Conservation (phyloP, 345 rosid species). For the Litchi chinensis region DNA sequence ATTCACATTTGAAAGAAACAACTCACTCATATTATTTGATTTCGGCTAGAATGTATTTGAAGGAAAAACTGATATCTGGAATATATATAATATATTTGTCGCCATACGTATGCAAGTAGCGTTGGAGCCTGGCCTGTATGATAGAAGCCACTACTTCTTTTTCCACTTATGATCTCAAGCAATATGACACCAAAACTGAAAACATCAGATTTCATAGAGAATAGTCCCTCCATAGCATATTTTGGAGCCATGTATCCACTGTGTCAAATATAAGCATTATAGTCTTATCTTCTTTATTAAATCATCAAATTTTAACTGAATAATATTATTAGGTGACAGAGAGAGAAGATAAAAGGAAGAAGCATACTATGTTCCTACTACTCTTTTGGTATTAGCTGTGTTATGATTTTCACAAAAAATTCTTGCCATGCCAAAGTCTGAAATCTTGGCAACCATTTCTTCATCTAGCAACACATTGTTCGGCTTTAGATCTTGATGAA, state of each 20-base stretch:
- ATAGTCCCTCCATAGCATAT: conserved; percentile 41
- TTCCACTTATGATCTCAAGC: conserved; percentile 47
- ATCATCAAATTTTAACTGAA: neutral
- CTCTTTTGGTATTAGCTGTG: conserved; percentile 28
- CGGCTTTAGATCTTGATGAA: conserved; percentile 51
- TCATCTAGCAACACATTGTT: conserved; percentile 46
- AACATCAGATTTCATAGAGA: conserved; percentile 47
- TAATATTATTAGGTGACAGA: neutral
- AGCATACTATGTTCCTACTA: conserved; percentile 42
- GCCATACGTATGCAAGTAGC: conserved; percentile 21
- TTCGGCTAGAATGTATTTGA: neutral
- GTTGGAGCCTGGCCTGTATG: conserved; percentile 27
- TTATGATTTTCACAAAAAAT: conserved; percentile 29
- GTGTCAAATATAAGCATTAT: neutral
- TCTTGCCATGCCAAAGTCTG: conserved; percentile 52
- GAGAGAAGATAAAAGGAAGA: neutral
- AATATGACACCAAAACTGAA: conserved; percentile 52
- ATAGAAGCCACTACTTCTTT: conserved; percentile 27
- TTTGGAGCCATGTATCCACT: conserved; percentile 55
- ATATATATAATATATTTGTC: neutral
- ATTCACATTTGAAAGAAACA: neutral
- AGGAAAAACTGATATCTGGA: too few species aligned
- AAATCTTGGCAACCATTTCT: conserved; percentile 49
- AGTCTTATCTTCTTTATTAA: neutral
- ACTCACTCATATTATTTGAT: neutral